Evolutionary conservation across 2,329 filamentous ascomycete species (phyloP).

Genomic region (Paraphaeosphaeria sporulosa): DNA sequence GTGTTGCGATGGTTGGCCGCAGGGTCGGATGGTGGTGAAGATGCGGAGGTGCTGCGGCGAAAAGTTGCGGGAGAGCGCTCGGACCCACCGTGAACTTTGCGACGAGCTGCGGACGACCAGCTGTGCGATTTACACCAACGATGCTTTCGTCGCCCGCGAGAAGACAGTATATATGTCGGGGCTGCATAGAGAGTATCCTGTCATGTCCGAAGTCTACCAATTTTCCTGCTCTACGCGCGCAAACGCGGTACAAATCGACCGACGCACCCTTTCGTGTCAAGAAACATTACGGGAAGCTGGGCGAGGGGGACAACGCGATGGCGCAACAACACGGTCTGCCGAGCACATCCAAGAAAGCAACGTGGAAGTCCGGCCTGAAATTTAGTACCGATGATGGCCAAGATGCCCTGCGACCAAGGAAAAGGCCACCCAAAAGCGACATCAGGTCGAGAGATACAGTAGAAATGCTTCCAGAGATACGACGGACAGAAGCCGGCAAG

Average conservation of each 20-base stretch:
- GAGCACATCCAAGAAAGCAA: background rate
- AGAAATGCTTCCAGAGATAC: background rate
- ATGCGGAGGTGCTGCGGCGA: conserved; percentile 37
- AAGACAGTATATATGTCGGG: conserved; percentile 30
- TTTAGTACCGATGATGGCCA: conserved; percentile 6
- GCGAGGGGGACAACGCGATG: background rate
- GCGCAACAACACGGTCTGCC: too few species aligned
- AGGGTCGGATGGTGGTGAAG: conserved; percentile 11
- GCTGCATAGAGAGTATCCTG: conserved; percentile 23
- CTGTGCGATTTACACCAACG: background rate
- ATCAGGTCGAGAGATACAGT: background rate
- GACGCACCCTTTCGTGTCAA: conserved; percentile 6
- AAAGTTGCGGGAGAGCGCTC: conserved; percentile 35
- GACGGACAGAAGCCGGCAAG: background rate
- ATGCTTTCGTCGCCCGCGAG: conserved; percentile 23
- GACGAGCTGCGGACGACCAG: conserved; percentile 15
- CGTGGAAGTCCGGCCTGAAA: conserved; percentile 3
- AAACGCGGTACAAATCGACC: conserved; percentile 9
- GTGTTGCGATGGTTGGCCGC: conserved; percentile 3
- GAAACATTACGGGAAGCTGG: background rate
- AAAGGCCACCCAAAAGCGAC: background rate
- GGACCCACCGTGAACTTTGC: conserved; percentile 26
- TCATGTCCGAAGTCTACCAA: conserved; percentile 9
- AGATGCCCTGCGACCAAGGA: background rate
- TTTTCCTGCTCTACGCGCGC: background rate